Evolutionary conservation across 495 filamentous ascomycete genomes (phyloP), one percentile per base, ranked within the genome.

Genomic region (Lepidopterella palustris): DNA sequence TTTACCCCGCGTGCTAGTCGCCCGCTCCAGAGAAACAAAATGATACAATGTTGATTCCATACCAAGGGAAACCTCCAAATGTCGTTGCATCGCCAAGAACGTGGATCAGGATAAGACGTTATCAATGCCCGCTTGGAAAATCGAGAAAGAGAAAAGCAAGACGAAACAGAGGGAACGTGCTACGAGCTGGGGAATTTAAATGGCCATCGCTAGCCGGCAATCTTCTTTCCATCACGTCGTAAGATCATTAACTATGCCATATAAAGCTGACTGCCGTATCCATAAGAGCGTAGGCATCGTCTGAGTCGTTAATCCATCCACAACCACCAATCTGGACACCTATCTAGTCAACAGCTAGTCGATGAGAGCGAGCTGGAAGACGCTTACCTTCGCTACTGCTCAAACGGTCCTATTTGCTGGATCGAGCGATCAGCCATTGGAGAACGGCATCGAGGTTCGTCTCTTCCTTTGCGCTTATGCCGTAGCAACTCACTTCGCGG

Each of bases 401-500:
- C 13, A 51, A 48, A 45, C 27, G 26, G 27, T 26, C 45, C 74
- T 73, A 84, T 68, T 75, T 84, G 73, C 83, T 88, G 58, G 92
- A 83, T 57, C 87, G 85, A 52, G 90, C 92, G 74, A 98, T 91
- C 71, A 98, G 76, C 92, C 95, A 98, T 70, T 96, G 89, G 68
- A 98, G 74, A 35, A 98, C 93, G 4, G 92, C 93, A 72, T 98
- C 93, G 63, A 98, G 82, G 74, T 98, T 98, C 29, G 92, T 97
- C 76, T 98, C 93, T 71, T 98, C 92, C 71, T 96, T 96, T 35
- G 92, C 93, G 68, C 90, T 96, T 75, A 98, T 97, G 54, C 93
- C 92, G 73, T 97, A 98, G 77, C 93, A 98, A 79, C 90, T 95
- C 65, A 98, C 92, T 73, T 98, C 93, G 28, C 93, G 89, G 68